Percentiles rank a stretch among this genome's conserved stretches.
These are phyloP conservation scores for Populus tremula DNA, from an alignment of 345 rosid genomes.

Conservation along the genomic window DNA sequence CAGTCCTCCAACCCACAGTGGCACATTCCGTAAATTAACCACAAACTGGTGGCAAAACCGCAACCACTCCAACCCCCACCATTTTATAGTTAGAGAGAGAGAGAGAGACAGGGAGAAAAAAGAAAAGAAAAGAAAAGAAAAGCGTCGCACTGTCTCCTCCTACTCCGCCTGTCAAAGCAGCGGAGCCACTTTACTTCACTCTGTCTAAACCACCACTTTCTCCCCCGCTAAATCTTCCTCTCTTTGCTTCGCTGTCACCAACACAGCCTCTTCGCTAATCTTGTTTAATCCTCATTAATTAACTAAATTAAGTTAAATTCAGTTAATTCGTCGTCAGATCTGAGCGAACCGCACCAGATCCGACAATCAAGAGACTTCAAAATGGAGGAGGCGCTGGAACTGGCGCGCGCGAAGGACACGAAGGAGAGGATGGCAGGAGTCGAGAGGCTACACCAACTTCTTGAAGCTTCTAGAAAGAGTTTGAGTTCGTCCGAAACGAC, in stretches of 20 bases:
- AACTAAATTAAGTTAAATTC: no score
- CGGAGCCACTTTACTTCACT: neutral
- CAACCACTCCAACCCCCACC: neutral
- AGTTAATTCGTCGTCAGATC: constrained; percentile 34
- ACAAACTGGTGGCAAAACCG: constrained; percentile 24
- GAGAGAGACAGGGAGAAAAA: neutral
- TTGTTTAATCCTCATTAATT: neutral
- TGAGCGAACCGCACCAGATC: constrained; percentile 25
- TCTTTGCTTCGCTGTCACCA: neutral
- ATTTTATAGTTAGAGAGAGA: neutral
- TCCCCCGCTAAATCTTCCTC: neutral
- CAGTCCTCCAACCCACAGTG: constrained; percentile 23
- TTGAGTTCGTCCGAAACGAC: constrained; percentile 71
- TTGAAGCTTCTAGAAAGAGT: constrained; percentile 80
- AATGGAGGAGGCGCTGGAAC: constrained; percentile 97
- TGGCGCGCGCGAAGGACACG: constrained; percentile 96
- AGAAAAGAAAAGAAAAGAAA: neutral
- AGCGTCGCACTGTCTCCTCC: neutral
- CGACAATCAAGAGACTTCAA: neutral
- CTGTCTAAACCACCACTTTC: neutral
- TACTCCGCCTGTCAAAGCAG: neutral
- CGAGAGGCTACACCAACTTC: constrained; percentile 82
- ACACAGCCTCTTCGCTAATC: neutral
- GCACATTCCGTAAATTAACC: constrained; percentile 38
- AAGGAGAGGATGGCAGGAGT: constrained; percentile 99